Base-by-base conservation (phyloP, 1,139 yeast genomes). In the Lodderomyces theae region DNA sequence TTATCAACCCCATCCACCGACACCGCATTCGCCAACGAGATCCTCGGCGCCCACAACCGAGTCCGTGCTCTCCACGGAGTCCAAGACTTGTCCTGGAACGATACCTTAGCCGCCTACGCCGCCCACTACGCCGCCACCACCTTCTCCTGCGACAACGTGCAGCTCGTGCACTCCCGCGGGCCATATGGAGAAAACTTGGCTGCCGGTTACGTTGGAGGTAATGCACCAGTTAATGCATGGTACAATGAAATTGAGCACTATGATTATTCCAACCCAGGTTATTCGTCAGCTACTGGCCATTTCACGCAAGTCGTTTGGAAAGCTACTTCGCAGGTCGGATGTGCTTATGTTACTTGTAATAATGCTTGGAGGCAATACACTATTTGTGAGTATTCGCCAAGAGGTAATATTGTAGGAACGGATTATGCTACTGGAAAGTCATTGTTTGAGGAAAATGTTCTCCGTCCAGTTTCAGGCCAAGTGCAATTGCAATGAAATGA, bases 301-400 rank as follows among this genome's bases (percentile, higher is more conserved):
- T 87, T 87, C 73, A 86, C 96, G 34, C 95, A 87, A 66, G 75
- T 88, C 48, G 82, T 88, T 39, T 88, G 96, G 96, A 80, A 79
- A 61, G 61, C 66, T 25, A 69, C 89, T 42, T 71, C 81, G 36
- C 64, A 78, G 57, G 60, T 88, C 13, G 96, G 96, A 28, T 88
- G 96, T 66, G 86, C 82, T 40, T 64, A 64, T 49, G 74, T 78
- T 34, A 57, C 57, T 39, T 81, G 86, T 66, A 49, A 69, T 50
- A 65, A 67, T 50, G 51, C 58, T 44, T 72, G 76, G 77, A 66
- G 72, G 46, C 79, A 75, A 49, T 83, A 82, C 63, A 29, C 39
- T 16, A 74, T 82, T 43, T 84, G 92, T 68, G 85, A 82, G 53
- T 84, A 84, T 61, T 56, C 66, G 31, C 65, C 74, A 17, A 73